Conservation (phyloP, 2,329 filamentous ascomycete species). For the Trichoderma pleuroti region DNA sequence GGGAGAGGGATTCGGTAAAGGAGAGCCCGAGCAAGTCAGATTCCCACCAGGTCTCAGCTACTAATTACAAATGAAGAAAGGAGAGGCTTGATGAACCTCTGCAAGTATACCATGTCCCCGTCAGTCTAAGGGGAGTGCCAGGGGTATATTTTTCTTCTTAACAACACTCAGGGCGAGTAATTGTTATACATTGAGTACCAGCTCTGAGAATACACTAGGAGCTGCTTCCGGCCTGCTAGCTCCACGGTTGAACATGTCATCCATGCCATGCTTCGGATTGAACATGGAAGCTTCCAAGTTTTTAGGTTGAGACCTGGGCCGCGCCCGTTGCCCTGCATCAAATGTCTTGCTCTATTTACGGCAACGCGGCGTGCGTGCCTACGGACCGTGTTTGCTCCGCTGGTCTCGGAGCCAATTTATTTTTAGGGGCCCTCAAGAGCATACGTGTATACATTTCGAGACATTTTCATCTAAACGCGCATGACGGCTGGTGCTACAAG, state of each 20-base stretch:
- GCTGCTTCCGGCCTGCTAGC: not conserved
- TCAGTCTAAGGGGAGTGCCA: not conserved
- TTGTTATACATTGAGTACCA: not conserved
- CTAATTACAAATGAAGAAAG: not conserved
- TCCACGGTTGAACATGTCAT: not conserved
- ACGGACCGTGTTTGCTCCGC: not conserved
- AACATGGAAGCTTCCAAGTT: not conserved
- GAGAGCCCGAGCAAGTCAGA: not conserved
- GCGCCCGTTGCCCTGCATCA: not conserved
- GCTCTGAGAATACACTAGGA: not conserved
- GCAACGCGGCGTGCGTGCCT: not conserved
- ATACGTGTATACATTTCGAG: not conserved
- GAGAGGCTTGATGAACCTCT: not conserved
- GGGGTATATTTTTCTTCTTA: not conserved
- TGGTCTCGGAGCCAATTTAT: not conserved
- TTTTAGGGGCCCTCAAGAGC: not conserved
- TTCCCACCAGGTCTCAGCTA: not conserved
- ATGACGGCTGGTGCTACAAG: not conserved
- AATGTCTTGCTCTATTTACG: slow-evolving; percentile 16
- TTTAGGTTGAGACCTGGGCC: not conserved
- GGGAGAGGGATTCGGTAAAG: not conserved
- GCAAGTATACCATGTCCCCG: not conserved
- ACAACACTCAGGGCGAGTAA: not conserved
- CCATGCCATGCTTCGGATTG: not conserved
- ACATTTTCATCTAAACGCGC: not conserved